Evolutionary conservation across 2,329 filamentous ascomycete species (phyloP).

Genomic region (Sphaerulina vaccinii): DNA sequence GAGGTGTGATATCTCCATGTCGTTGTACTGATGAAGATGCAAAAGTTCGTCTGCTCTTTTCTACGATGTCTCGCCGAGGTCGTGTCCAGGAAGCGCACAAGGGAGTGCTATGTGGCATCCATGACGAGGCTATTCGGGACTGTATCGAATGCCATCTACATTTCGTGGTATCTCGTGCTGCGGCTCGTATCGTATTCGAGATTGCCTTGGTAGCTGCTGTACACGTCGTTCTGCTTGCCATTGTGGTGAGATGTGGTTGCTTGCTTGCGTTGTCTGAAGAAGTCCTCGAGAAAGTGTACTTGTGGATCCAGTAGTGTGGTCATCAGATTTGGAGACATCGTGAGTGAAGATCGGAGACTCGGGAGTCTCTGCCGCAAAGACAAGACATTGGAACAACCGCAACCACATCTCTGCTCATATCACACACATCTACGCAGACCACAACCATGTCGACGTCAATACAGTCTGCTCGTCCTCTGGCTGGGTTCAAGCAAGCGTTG

Average conservation of each 20-base stretch:
- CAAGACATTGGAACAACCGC: neutral
- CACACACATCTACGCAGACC: slow-evolving; percentile 3
- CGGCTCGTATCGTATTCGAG: slow-evolving; percentile 2
- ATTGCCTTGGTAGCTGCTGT: slow-evolving; percentile 2
- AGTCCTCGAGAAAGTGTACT: neutral
- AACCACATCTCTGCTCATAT: too few relatives aligned
- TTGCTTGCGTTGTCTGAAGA: neutral
- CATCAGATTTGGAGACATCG: neutral
- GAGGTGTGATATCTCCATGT: slow-evolving; percentile 80
- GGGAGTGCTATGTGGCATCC: neutral
- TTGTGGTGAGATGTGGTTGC: neutral
- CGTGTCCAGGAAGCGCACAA: neutral
- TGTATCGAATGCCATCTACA: slow-evolving; percentile 9
- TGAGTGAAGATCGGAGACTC: neutral
- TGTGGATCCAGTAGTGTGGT: neutral
- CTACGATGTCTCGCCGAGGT: neutral
- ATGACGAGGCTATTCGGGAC: neutral
- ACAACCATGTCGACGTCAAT: slow-evolving; percentile 57
- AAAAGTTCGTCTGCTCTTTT: slow-evolving; percentile 7
- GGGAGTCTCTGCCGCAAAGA: neutral
- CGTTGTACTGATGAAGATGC: slow-evolving; percentile 34
- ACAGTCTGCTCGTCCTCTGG: slow-evolving; percentile 63
- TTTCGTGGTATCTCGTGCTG: slow-evolving; percentile 10
- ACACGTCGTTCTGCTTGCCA: slow-evolving; percentile 8
- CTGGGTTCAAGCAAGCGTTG: slow-evolving; percentile 66